Conservation (phyloP, 495 filamentous ascomycete genomes). For the Aspergillus asperescens region DNA sequence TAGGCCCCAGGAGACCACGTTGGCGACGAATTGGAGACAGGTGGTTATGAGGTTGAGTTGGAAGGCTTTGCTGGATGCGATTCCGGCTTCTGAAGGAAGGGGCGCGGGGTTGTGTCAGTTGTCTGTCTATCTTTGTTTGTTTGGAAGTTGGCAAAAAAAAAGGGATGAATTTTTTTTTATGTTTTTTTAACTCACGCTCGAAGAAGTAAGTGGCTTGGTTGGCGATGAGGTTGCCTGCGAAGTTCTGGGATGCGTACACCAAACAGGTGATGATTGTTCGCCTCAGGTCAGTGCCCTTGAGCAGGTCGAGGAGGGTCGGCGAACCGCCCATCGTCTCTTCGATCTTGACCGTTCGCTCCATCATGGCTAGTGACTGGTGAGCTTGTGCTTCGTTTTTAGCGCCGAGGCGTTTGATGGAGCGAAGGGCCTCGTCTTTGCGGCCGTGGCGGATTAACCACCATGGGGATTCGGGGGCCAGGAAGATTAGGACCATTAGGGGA, state of each 20-base stretch:
- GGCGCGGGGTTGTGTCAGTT: no score
- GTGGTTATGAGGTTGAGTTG: constrained; percentile 36
- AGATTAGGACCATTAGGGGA: constrained; percentile 59
- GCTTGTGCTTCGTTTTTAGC: constrained; percentile 50
- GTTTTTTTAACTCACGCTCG: constrained; percentile 43
- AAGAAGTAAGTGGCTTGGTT: constrained; percentile 77
- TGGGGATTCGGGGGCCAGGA: constrained; percentile 61
- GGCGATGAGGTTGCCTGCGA: constrained; percentile 60
- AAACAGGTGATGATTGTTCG: constrained; percentile 64
- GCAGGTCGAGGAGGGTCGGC: constrained; percentile 57
- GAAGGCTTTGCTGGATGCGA: constrained; percentile 41
- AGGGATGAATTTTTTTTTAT: no score
- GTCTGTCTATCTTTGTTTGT: constrained; percentile 22
- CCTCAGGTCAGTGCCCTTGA: constrained; percentile 60
- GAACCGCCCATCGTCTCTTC: constrained; percentile 53
- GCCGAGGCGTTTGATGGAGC: constrained; percentile 57
- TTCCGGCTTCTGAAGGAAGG: constrained; percentile 54
- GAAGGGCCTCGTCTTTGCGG: constrained; percentile 55
- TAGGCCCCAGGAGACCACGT: constrained; percentile 52
- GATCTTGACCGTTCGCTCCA: constrained; percentile 64
- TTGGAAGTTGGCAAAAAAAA: no score
- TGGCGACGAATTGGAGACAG: constrained; percentile 31
- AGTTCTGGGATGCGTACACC: constrained; percentile 42
- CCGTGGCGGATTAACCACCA: constrained; percentile 54
- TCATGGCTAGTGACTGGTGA: constrained; percentile 67